These are phyloP conservation scores for Aspergillus felis DNA, from an alignment of 2,329 filamentous ascomycete genomes.

Conservation along the genomic window DNA sequence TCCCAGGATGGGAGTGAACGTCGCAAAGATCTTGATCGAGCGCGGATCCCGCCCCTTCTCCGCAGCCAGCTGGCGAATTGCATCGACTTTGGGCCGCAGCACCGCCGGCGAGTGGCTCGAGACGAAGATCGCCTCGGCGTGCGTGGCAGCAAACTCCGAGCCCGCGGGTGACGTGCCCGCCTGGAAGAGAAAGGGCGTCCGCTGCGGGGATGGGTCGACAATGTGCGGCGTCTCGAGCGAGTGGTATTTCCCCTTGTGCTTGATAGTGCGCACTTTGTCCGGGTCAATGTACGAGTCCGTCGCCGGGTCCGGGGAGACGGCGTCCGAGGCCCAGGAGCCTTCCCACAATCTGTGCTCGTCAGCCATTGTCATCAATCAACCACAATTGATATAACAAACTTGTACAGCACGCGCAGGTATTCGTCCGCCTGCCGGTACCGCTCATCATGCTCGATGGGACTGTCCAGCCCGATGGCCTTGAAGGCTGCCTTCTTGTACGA, in stretches of 20 bases:
- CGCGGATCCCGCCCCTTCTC: conserved; percentile 53
- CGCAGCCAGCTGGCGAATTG: conserved; percentile 51
- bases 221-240: conserved; percentile 46
- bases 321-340: conserved; percentile 56
- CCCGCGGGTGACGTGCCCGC: conserved; percentile 58
- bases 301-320: conserved; percentile 51
- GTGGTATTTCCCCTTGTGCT: conserved; percentile 57
- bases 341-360: conserved; percentile 46
- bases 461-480: conserved; percentile 59
- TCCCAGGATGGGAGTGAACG: conserved; percentile 49
- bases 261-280: conserved; percentile 56
- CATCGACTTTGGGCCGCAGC: conserved; percentile 49
- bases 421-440: conserved; percentile 60
- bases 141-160: conserved; percentile 53
- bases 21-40: conserved; percentile 55
- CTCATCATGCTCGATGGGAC: conserved; percentile 58
- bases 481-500: conserved; percentile 60
- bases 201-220: conserved; percentile 54
- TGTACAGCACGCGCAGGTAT: conserved; percentile 60
- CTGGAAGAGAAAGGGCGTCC: conserved; percentile 57
- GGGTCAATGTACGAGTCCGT: conserved; percentile 58
- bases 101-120: conserved; percentile 50
- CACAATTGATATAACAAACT: conserved; percentile 40
- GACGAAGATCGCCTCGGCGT: conserved; percentile 60
- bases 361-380: background rate